Percentiles rank a stretch among this genome's conserved stretches.
Evolutionary conservation across 2,329 filamentous ascomycete genomes (phyloP).

Genomic region (Colletotrichum euphorbiae): DNA sequence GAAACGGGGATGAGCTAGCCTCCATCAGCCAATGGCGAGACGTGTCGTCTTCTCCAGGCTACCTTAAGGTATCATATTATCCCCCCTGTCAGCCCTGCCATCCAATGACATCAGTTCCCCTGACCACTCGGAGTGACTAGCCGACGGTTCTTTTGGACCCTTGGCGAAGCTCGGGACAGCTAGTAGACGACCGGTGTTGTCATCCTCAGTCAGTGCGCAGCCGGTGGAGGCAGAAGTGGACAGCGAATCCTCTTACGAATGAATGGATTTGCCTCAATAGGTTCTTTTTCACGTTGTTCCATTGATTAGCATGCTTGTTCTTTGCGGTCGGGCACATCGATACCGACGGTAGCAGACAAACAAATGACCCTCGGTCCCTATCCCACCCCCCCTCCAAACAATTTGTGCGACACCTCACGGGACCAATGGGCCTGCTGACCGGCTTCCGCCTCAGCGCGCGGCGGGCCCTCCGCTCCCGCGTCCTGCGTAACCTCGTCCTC

Average conservation of each 20-base stretch:
- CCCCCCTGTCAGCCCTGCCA: slow-evolving; percentile 13
- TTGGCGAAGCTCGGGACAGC: slow-evolving; percentile 6
- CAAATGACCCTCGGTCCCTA: background rate
- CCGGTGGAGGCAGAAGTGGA: background rate
- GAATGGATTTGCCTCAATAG: background rate
- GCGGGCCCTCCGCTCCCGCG: slow-evolving; percentile 52
- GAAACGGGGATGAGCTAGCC: slow-evolving; percentile 1
- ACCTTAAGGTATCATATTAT: background rate
- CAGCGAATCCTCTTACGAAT: background rate
- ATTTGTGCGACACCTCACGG: background rate
- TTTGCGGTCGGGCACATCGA: background rate
- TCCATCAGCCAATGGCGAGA: slow-evolving; percentile 8
- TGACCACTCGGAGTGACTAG: background rate
- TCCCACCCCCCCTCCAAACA: background rate
- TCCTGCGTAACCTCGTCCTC: slow-evolving; percentile 49
- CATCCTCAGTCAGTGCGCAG: background rate
- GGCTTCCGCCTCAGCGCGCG: slow-evolving; percentile 44
- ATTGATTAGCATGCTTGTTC: background rate
- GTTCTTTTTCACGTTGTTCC: background rate
- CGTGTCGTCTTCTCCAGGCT: slow-evolving; percentile 19
- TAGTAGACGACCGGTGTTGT: background rate
- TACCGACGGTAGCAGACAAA: background rate
- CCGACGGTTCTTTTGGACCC: background rate
- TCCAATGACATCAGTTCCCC: slow-evolving; percentile 26
- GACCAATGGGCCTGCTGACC: slow-evolving; percentile 20